Evolutionary conservation across 805 yeast species (phyloP).

Genomic region (Kodamaea sagamina): DNA sequence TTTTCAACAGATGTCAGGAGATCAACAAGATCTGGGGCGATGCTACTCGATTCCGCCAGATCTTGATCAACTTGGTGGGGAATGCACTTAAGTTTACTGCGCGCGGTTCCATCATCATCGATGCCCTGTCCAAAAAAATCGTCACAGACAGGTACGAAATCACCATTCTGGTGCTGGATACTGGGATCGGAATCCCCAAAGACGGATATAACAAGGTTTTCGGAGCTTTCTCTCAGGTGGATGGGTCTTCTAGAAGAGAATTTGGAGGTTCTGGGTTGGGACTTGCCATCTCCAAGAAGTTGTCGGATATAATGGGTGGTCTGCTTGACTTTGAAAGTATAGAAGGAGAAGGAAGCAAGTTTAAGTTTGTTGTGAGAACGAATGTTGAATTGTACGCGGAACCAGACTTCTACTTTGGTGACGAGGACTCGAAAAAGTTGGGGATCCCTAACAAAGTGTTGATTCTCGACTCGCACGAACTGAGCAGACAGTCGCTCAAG

Average conservation of each 20-base stretch:
- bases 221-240: slow-evolving; percentile 58
- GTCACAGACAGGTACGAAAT: slow-evolving; percentile 38
- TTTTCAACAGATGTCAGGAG: slow-evolving; percentile 42
- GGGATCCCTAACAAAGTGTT: slow-evolving; percentile 23
- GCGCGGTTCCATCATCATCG: slow-evolving; percentile 44
- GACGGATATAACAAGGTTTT: slow-evolving; percentile 47
- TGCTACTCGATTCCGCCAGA: slow-evolving; percentile 51
- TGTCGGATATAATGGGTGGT: slow-evolving; percentile 53
- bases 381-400: slow-evolving; percentile 28
- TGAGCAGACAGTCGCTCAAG: slow-evolving; percentile 33
- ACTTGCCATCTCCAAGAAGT: slow-evolving; percentile 48
- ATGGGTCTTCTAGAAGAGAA: slow-evolving; percentile 51
- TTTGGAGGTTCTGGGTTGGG: slow-evolving; percentile 58
- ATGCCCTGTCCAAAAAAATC: slow-evolving; percentile 31
- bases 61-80: slow-evolving; percentile 53
- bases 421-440: slow-evolving; percentile 14
- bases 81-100: slow-evolving; percentile 55
- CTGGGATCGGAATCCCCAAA: slow-evolving; percentile 56
- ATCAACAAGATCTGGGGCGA: slow-evolving; percentile 47
- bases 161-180: slow-evolving; percentile 44
- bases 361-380: slow-evolving; percentile 37
- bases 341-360: slow-evolving; percentile 50
- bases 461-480: slow-evolving; percentile 33
- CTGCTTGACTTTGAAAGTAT: slow-evolving; percentile 45
- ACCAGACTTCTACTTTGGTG: slow-evolving; percentile 20